Evolutionary conservation across 148 eudicot genomes (phyloP).

Genomic region (Heliamphora exappendiculata): DNA sequence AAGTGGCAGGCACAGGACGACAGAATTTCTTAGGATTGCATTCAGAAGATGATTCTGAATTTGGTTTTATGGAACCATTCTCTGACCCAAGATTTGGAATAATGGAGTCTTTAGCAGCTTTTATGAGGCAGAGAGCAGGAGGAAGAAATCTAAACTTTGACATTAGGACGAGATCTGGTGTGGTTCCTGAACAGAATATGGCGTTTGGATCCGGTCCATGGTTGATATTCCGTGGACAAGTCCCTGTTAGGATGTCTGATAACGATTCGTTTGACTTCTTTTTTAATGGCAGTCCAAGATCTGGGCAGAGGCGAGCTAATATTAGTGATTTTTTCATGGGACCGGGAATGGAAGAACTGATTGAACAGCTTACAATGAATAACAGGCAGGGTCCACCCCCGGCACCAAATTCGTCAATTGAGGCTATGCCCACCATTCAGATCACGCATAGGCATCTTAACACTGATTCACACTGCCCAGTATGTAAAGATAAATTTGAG

Average conservation of each 20-base stretch:
- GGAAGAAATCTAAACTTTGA: conserved; percentile 35
- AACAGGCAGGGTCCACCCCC: conserved; percentile 89
- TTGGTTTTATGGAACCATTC: conserved; percentile 49
- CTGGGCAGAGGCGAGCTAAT: conserved; percentile 48
- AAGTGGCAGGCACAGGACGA: conserved; percentile 31
- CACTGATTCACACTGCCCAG: conserved; percentile 82
- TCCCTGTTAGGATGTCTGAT: conserved; percentile 42
- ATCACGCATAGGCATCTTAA: conserved; percentile 67
- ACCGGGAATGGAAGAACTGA: conserved; percentile 69
- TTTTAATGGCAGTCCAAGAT: conserved; percentile 50
- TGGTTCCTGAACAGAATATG: conserved; percentile 34
- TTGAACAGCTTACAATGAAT: conserved; percentile 58
- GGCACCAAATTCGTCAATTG: conserved; percentile 75
- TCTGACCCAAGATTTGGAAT: conserved; percentile 47
- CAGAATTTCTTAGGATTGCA: conserved; percentile 9
- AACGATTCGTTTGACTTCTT: conserved; percentile 52
- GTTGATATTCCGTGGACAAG: conserved; percentile 60
- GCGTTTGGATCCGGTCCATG: conserved; percentile 35
- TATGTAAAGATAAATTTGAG: conserved; percentile 81
- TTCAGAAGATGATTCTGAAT: conserved; percentile 33
- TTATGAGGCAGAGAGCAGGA: conserved; percentile 58
- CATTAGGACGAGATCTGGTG: conserved; percentile 34
- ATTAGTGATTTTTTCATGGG: conserved; percentile 59
- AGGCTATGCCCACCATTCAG: conserved; percentile 77
- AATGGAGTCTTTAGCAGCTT: conserved; percentile 53